A percentile compares a stretch with the other conserved stretches of the same genome.
These are phyloP conservation scores for Tuber indicum DNA, from an alignment of 495 filamentous ascomycete species.

Conservation along the genomic window DNA sequence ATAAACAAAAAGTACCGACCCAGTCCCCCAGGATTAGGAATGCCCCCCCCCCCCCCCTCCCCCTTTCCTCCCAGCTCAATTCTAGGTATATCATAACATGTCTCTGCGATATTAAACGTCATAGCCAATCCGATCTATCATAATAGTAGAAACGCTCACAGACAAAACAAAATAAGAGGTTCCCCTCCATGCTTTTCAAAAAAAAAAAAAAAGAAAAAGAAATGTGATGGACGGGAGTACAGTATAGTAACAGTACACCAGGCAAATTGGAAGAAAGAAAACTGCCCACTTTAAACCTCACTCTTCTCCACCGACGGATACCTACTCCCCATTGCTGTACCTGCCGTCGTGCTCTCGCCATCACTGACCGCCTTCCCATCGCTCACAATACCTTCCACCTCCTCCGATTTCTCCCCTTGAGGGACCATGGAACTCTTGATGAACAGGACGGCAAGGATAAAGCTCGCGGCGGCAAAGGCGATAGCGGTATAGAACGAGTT, in stretches of 20 bases:
- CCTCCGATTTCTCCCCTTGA: neutral
- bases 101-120: neutral
- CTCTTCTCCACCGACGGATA: neutral
- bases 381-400: neutral
- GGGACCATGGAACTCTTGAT: slow-evolving; percentile 5
- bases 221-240: neutral
- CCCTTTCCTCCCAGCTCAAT: neutral
- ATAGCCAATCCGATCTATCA: neutral
- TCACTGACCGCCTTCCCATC: neutral
- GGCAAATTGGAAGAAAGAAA: neutral
- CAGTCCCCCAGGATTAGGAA: neutral
- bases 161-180: neutral
- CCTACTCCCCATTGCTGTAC: neutral
- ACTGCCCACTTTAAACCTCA: neutral
- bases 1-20: neutral
- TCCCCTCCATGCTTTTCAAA: neutral
- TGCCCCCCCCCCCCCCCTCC: neutral
- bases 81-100: neutral
- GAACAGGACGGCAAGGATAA: slow-evolving; percentile 14
- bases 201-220: neutral
- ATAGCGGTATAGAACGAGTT: slow-evolving; percentile 21
- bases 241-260: too few relatives aligned
- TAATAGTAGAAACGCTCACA: too few relatives aligned
- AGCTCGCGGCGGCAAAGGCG: slow-evolving; percentile 12
- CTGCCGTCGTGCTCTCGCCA: neutral